Percentiles rank a stretch among this genome's conserved stretches.
phyloP scores from a whole-genome alignment of 805 yeast genomes.

The Wickerhamiella cacticola region DNA sequence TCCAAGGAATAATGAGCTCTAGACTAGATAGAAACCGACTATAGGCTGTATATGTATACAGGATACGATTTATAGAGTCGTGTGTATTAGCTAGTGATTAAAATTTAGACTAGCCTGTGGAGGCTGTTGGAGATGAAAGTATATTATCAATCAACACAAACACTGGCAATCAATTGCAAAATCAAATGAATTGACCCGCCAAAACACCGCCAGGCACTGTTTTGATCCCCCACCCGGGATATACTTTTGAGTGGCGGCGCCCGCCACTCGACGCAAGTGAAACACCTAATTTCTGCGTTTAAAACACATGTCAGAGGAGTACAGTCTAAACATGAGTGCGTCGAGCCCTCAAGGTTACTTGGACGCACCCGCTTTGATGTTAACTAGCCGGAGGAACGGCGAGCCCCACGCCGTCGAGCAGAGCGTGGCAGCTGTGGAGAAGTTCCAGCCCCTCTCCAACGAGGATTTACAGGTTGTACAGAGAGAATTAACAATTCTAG shows the following conservation, averaged over 20 bases:
- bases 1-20: no score
- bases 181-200: not conserved
- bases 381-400: conserved; percentile 12
- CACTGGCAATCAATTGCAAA: no score
- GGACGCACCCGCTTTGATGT: conserved; percentile 23
- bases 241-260: not conserved
- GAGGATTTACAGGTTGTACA: conserved; percentile 18
- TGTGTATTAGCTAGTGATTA: no score
- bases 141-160: no score
- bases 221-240: not conserved
- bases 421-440: conserved; percentile 18
- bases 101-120: no score
- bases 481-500: conserved; percentile 16
- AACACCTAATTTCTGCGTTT: not conserved
- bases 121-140: no score
- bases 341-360: conserved; percentile 21
- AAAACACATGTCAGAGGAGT: conserved; percentile 1
- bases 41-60: no score
- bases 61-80: no score
- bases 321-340: conserved; percentile 1
- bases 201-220: not conserved
- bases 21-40: no score
- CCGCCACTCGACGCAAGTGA: conserved; percentile 1
- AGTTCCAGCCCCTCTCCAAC: conserved; percentile 15
- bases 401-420: conserved; percentile 15